Conservation (phyloP, 2,329 filamentous ascomycete genomes). For the Claviceps cyperi region DNA sequence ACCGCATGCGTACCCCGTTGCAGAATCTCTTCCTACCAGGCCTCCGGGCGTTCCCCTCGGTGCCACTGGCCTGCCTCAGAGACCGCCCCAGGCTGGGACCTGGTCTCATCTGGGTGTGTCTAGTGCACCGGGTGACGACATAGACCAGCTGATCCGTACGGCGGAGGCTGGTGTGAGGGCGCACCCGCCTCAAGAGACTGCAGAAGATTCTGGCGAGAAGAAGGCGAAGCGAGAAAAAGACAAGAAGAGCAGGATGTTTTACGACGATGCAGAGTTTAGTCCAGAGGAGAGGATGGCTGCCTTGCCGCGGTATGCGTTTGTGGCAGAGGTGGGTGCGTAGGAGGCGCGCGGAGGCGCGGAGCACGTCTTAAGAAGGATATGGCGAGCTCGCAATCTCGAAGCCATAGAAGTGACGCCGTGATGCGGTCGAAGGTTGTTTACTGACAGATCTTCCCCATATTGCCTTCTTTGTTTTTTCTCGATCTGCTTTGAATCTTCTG, state of each 20-base stretch:
- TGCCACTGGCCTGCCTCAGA: conserved; percentile 29
- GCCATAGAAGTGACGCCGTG: neutral
- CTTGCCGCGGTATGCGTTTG: conserved; percentile 60
- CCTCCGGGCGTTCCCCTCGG: conserved; percentile 25
- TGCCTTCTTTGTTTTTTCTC: neutral
- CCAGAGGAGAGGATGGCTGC: conserved; percentile 82
- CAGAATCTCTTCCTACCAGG: conserved; percentile 30
- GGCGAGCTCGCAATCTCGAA: neutral
- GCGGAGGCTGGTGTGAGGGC: conserved; percentile 46
- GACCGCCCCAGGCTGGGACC: conserved; percentile 23
- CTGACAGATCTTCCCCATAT: neutral
- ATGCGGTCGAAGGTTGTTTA: neutral
- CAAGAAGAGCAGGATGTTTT: conserved; percentile 59
- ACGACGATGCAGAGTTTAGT: conserved; percentile 64
- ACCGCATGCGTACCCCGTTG: conserved; percentile 19
- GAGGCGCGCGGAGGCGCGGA: neutral
- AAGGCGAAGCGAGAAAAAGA: conserved; percentile 54
- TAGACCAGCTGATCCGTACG: conserved; percentile 50
- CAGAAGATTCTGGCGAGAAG: conserved; percentile 38
- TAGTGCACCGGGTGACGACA: conserved; percentile 37
- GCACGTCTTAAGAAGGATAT: neutral
- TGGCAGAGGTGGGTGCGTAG: conserved; percentile 11
- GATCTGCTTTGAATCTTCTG: neutral
- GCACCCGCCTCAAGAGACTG: conserved; percentile 19
- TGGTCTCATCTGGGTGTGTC: conserved; percentile 8